Conservation (phyloP, 164 flowering plant genomes). For the Nymphaea colorata region DNA sequence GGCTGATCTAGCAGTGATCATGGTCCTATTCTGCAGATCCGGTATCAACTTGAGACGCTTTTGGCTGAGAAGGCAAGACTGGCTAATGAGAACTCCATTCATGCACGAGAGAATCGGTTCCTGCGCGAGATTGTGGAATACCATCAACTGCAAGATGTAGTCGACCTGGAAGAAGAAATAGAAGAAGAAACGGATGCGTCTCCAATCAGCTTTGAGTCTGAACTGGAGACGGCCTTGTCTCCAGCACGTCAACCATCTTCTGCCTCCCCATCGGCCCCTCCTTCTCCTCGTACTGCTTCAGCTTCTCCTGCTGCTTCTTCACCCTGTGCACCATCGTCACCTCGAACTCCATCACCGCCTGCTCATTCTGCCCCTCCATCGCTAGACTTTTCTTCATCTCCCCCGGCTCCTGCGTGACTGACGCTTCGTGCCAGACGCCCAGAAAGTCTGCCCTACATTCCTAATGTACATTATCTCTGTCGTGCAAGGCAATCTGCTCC, state of each 20-base stretch:
- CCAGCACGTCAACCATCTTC: neutral
- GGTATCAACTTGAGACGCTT: conserved; percentile 87
- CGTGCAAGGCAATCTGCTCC: neutral
- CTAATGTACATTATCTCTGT: neutral
- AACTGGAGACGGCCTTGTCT: neutral
- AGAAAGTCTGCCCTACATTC: neutral
- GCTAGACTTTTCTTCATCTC: neutral
- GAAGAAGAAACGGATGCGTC: conserved; percentile 81
- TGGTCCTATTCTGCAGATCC: conserved; percentile 42
- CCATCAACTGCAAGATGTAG: conserved; percentile 96
- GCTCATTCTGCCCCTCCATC: neutral
- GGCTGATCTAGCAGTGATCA: neutral
- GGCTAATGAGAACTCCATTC: conserved; percentile 73
- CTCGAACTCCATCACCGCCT: neutral
- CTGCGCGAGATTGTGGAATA: conserved; percentile 92
- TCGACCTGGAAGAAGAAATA: conserved; percentile 69
- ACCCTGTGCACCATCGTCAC: neutral
- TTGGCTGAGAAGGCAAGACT: conserved; percentile 89
- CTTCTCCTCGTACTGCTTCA: neutral
- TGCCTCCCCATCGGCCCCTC: neutral
- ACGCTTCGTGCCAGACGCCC: neutral
- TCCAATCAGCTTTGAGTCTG: conserved; percentile 14
- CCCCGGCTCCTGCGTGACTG: neutral
- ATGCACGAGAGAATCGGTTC: conserved; percentile 85
- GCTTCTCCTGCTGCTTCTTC: neutral